A percentile compares a stretch with the other conserved stretches of the same genome.
Conservation (phyloP, 2,329 filamentous ascomycete species). For the Xylariaceae sp. region DNA sequence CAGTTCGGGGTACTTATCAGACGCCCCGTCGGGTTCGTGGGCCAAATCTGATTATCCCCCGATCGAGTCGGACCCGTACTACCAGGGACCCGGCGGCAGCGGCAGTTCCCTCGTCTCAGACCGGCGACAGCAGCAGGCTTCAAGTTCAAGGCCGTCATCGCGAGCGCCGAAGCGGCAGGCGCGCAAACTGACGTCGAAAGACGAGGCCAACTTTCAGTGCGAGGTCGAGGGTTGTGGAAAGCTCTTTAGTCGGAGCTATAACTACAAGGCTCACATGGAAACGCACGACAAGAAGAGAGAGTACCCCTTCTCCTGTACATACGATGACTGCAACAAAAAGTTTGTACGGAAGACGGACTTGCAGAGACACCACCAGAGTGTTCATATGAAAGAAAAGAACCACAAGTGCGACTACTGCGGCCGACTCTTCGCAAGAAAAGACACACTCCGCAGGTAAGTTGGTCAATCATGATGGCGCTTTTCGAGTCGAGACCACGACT, state of each 20-base stretch:
- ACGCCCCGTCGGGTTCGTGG: slow-evolving; percentile 48
- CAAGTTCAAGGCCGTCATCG: slow-evolving; percentile 36
- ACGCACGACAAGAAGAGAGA: slow-evolving; percentile 78
- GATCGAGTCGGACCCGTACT: slow-evolving; percentile 45
- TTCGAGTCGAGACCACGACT: slow-evolving; percentile 10
- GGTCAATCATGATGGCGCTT: slow-evolving; percentile 1
- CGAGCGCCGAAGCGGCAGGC: slow-evolving; percentile 47
- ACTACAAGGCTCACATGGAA: slow-evolving; percentile 85
- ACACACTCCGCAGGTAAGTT: slow-evolving; percentile 78
- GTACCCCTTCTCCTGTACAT: slow-evolving; percentile 73
- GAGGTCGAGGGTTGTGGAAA: slow-evolving; percentile 73
- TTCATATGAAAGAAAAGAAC: slow-evolving; percentile 76
- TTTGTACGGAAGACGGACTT: slow-evolving; percentile 88
- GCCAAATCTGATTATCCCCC: slow-evolving; percentile 48
- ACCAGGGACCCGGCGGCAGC: slow-evolving; percentile 36
- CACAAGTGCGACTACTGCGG: slow-evolving; percentile 75
- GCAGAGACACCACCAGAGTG: slow-evolving; percentile 65
- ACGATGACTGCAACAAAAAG: slow-evolving; percentile 71
- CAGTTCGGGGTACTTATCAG: slow-evolving; percentile 48
- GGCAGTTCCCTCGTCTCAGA: slow-evolving; percentile 37
- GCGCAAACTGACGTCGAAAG: slow-evolving; percentile 66
- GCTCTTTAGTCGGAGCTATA: slow-evolving; percentile 83
- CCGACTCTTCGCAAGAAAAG: slow-evolving; percentile 77
- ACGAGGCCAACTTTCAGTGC: slow-evolving; percentile 76
- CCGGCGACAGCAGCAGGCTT: slow-evolving; percentile 35